Base-by-base conservation (phyloP, 2,329 filamentous ascomycete species). In the Ciborinia camelliae region DNA sequence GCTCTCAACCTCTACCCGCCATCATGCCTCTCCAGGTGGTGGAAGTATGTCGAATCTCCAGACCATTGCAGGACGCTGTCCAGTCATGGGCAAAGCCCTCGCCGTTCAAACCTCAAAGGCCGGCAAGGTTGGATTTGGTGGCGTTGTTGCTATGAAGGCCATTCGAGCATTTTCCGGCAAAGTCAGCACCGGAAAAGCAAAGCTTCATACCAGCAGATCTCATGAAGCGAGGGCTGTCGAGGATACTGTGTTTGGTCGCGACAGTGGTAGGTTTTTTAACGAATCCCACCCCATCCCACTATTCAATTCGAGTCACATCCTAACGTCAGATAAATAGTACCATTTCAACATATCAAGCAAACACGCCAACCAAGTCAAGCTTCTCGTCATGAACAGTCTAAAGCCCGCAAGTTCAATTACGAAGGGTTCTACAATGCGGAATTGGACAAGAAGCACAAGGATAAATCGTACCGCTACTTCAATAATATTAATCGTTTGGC, bases 401-500 rank as follows among this genome's bases (percentile, higher is more conserved):
- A 73, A 57, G 67, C 78, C 50, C 82, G 82, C 66, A 91, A 88
- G 74, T 99, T 97, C 78, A 85, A 98, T 78, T 99, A 99, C 75
- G 88, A 97, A 73, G 85, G 78, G 54, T 99, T 97, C 79, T 99
- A 98, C 80, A 81, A 88, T 70, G 81, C 81, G 67, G 94, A 99
- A 78, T 80, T 99, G 71, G 92, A 97, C 73, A 98, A 97, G 86
- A 99, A 99, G 82, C 95, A 97, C 84, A 93, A 96, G 84, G 95
- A 99, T 84, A 98, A 97, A 82, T 97, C 93, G 61, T 99, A 99
- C 82, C 91, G 95, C 75, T 98, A 98, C 82, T 99, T 99, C 83
- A 99, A 99, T 84, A 99, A 99, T 82, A 99, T 99, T 86, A 99
- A 99, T 76, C 92, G 95, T 43, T 84, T 99, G 67, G 95, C 95